Percentiles rank a stretch among this genome's conserved stretches.
Evolutionary conservation across 129 eudicot genomes (phyloP).

Genomic region (Centella asiatica): DNA sequence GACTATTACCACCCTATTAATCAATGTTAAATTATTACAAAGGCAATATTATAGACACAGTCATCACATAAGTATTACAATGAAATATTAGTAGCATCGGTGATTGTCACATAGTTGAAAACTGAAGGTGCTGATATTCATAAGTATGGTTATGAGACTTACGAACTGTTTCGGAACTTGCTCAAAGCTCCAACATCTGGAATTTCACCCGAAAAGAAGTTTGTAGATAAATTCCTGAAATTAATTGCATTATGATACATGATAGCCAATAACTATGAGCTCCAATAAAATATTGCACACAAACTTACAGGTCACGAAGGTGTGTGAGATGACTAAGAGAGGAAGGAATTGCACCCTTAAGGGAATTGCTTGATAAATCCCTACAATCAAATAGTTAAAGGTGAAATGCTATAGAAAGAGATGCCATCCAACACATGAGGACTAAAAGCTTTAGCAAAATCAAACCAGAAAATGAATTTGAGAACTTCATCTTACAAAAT

Average conservation of each 20-base stretch:
- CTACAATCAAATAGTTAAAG: constrained; percentile 15
- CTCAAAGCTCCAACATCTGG: constrained; percentile 82
- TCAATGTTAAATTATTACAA: too few relatives aligned
- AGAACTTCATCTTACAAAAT: constrained; percentile 50
- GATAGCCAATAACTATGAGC: background rate
- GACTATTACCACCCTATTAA: too few relatives aligned
- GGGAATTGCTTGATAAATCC: constrained; percentile 84
- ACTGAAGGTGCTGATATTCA: background rate
- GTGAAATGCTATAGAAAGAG: too few relatives aligned
- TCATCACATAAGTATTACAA: too few relatives aligned
- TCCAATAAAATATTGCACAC: background rate
- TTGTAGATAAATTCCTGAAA: constrained; percentile 75
- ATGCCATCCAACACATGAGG: background rate
- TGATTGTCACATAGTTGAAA: background rate
- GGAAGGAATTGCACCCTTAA: constrained; percentile 88
- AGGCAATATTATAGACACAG: too few relatives aligned
- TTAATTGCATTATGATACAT: background rate
- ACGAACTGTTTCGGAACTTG: constrained; percentile 70
- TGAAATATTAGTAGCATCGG: too few relatives aligned
- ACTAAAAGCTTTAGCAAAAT: background rate
- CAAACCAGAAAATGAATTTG: too few relatives aligned
- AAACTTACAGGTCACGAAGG: constrained; percentile 66
- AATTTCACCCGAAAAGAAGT: constrained; percentile 86
- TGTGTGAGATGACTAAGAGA: constrained; percentile 80
- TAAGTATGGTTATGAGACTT: constrained; percentile 22